Conservation (phyloP, 2,329 filamentous ascomycete genomes). For the Ophiostoma angusticollis region DNA sequence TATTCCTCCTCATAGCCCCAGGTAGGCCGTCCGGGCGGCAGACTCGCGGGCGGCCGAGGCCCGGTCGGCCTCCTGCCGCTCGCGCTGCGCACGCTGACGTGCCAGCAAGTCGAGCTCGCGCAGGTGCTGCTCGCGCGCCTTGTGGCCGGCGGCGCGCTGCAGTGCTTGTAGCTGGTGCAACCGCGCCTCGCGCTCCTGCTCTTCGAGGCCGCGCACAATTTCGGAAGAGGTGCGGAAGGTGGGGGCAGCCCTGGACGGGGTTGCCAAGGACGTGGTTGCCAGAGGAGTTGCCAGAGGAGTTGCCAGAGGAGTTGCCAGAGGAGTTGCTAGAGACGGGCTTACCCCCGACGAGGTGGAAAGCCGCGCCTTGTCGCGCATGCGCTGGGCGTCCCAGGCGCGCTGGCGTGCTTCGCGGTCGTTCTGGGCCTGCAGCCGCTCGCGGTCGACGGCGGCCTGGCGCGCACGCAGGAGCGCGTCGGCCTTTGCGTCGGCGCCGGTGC, state of each 20-base stretch:
- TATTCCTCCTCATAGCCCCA: background rate
- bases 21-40: background rate
- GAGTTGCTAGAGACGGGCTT: no score
- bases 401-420: slow-evolving; percentile 1
- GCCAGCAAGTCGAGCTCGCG: slow-evolving; percentile 5
- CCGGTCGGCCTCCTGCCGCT: background rate
- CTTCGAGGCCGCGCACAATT: slow-evolving; percentile 7
- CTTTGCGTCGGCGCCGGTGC: background rate
- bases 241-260: background rate
- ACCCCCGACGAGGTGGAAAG: background rate
- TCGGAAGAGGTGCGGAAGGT: background rate
- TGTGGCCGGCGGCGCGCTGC: slow-evolving; percentile 3
- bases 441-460: slow-evolving; percentile 2
- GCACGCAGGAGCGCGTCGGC: slow-evolving; percentile 1
- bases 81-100: slow-evolving; percentile 1
- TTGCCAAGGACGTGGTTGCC: no score
- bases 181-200: slow-evolving; percentile 7
- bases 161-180: slow-evolving; percentile 2
- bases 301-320: no score
- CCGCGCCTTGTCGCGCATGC: slow-evolving; percentile 8
- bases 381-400: slow-evolving; percentile 9
- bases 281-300: no score
- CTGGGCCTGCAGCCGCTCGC: background rate
- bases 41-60: background rate
- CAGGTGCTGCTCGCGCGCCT: slow-evolving; percentile 4